Base-by-base conservation (phyloP, 2,329 filamentous ascomycete species). In the Ascochyta lentis region DNA sequence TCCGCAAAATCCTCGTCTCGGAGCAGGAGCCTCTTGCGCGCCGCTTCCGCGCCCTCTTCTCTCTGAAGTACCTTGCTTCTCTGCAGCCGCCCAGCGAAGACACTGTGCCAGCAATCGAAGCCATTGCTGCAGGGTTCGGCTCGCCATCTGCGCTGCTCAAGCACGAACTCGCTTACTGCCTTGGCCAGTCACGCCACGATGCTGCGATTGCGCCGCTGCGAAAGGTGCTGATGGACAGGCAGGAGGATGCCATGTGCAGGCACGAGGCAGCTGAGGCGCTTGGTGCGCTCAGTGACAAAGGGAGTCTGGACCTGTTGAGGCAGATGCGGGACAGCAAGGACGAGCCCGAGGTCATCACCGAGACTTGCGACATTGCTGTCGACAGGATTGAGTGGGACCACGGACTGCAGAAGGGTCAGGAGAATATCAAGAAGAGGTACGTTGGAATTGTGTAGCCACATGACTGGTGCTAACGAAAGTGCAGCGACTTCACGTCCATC, bases 351-450 rank as follows among this genome's bases (percentile, higher is more conserved):
- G 90, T 92, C 35, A 88, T 99, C n/a, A 86, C 85, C 38, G 93
- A 99, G 82, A 99, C 95, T 0, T 99, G 95, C 75, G 95, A 99
- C 74, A 95, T 99, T 73, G 94, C 96, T 6, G 90, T 98, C 54
- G 93, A 92, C 69, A 86, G 95, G 64, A 96, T 99, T 70, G 84
- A 93, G 75, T 99, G 95, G 94, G 92, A 95, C 77, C 90, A 91
- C 49, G 69, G 72, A 68, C 49, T 71, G 39, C 64, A 86, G 71
- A 88, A 88, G 73, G 66, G 68, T 27, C 58, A 85, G 68, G 88
- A 98, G 79, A 90, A 89, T 73, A 73, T 97, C 76, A 89, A 88
- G 73, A 83, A 89, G 71, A 96, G 92, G 92, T 94, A 80, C 62
- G 81, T 29, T 41, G 19, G 23, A 12, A 23, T 13, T 23, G 6